Conservation (phyloP, 2,329 filamentous ascomycete species). For the Stylonectria norvegica region DNA sequence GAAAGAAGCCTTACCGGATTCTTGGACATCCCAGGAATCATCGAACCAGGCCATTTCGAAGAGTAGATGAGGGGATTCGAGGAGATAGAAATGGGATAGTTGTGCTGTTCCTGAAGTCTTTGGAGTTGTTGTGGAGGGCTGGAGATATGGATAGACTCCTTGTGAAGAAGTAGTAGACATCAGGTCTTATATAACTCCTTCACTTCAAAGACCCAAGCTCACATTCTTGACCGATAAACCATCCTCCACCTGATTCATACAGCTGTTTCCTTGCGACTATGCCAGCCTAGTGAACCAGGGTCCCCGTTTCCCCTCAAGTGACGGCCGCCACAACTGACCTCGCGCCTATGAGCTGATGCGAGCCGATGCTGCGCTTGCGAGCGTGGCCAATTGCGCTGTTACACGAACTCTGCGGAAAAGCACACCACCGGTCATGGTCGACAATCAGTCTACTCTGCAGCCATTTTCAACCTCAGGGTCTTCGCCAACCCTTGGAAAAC, state of each 20-base stretch:
- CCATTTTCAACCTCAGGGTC: constrained; percentile 6
- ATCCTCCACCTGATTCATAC: not conserved
- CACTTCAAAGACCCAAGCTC: not conserved
- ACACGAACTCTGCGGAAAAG: constrained; percentile 10
- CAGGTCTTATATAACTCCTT: constrained; percentile 5
- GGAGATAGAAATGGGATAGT: not conserved
- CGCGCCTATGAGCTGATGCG: constrained; percentile 2
- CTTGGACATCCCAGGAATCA: constrained; percentile 14
- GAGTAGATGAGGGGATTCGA: not conserved
- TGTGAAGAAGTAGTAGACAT: not conserved
- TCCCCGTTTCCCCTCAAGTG: constrained; percentile 9
- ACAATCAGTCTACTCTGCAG: constrained; percentile 3
- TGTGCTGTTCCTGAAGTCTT: not conserved
- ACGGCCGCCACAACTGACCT: constrained; percentile 7
- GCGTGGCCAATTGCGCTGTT: constrained; percentile 9
- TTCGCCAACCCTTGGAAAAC: constrained; percentile 3
- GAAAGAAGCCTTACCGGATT: constrained; percentile 5
- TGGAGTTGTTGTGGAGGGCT: constrained; percentile 1
- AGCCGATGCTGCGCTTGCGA: not conserved
- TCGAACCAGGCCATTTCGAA: constrained; percentile 17
- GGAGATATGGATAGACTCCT: not conserved
- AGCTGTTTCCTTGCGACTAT: constrained; percentile 3
- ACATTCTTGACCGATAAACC: not conserved
- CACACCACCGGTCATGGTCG: constrained; percentile 9
- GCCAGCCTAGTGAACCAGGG: constrained; percentile 3